These are phyloP conservation scores for Aspergillus olivimuriae DNA, from an alignment of 495 filamentous ascomycete genomes.

Conservation along the genomic window DNA sequence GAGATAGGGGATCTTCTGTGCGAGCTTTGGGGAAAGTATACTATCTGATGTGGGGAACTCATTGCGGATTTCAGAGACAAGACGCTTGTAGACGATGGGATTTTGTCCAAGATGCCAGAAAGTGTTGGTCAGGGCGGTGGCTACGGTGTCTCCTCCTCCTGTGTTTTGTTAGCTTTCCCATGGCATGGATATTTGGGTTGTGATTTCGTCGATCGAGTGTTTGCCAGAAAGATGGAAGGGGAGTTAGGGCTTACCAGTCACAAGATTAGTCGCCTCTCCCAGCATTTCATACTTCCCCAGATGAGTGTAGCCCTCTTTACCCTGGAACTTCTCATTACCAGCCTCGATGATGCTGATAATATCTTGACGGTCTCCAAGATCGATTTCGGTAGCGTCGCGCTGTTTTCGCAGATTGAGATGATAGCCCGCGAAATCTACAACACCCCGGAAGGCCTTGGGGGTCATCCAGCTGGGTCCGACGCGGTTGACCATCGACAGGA, in stretches of 20 bases:
- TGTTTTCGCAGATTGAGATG: constrained; percentile 3
- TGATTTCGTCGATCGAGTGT: background rate
- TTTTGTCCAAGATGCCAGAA: constrained; percentile 8
- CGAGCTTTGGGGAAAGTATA: constrained; percentile 5
- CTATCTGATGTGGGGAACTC: constrained; percentile 5
- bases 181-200: no score
- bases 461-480: constrained; percentile 2
- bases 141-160: background rate
- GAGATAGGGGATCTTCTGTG: constrained; percentile 4
- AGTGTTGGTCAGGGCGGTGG: constrained; percentile 3
- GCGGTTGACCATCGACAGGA: constrained; percentile 1
- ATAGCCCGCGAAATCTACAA: constrained; percentile 2
- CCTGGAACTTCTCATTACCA: constrained; percentile 5
- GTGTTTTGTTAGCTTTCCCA: no score
- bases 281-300: constrained; percentile 4
- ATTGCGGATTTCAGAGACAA: constrained; percentile 1
- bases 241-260: constrained; percentile 1
- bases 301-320: constrained; percentile 4
- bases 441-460: constrained; percentile 1
- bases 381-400: background rate
- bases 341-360: constrained; percentile 5
- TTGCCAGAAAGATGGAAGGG: background rate
- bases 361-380: constrained; percentile 1
- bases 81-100: constrained; percentile 1
- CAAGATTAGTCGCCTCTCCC: constrained; percentile 5